Evolutionary conservation across 2,329 filamentous ascomycete genomes (phyloP).

Genomic region (Tolypocladium paradoxum): DNA sequence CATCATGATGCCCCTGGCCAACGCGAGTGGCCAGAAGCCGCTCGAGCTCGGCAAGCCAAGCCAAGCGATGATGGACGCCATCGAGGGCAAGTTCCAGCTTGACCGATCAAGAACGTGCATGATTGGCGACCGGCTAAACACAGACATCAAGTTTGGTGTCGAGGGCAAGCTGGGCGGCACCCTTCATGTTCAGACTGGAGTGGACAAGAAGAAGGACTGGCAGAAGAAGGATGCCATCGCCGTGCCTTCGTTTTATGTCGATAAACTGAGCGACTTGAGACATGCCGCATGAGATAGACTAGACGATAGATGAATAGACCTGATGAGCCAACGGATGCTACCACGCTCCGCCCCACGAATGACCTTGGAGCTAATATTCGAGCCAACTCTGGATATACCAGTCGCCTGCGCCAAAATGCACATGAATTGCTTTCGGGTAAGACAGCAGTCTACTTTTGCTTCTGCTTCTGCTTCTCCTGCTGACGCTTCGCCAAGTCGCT

Average conservation of each 20-base stretch:
- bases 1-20: constrained; percentile 64
- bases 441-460: constrained; percentile 9
- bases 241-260: constrained; percentile 73
- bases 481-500: constrained; percentile 38
- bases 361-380: neutral
- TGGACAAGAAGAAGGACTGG: constrained; percentile 77
- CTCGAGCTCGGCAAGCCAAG: constrained; percentile 85
- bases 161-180: constrained; percentile 87
- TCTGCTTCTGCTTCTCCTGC: constrained; percentile 27
- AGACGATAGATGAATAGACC: constrained; percentile 3
- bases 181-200: constrained; percentile 81
- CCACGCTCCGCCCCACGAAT: neutral
- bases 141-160: constrained; percentile 91
- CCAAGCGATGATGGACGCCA: constrained; percentile 98
- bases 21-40: constrained; percentile 60
- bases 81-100: constrained; percentile 90
- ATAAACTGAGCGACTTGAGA: constrained; percentile 68
- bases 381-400: neutral
- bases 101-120: constrained; percentile 81
- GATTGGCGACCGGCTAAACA: constrained; percentile 89
- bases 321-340: neutral
- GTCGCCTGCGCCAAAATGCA: neutral
- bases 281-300: constrained; percentile 10
- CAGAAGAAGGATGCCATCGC: constrained; percentile 56
- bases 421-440: neutral